These are phyloP conservation scores for Globisporangium cederbergense DNA, from an alignment of 352 stramenopile genomes.

Conservation along the genomic window DNA sequence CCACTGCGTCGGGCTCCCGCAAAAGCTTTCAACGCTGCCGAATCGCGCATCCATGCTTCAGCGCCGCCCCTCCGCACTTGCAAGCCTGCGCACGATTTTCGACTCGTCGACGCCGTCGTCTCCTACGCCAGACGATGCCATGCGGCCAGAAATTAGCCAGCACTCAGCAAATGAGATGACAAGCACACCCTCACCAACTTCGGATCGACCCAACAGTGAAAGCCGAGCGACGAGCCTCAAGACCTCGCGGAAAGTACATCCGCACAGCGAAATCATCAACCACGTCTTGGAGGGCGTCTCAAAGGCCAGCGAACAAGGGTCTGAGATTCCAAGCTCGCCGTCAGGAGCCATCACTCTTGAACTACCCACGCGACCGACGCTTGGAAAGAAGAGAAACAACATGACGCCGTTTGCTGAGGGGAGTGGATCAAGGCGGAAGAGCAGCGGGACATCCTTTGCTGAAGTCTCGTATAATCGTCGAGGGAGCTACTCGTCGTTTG, in stretches of 20 bases:
- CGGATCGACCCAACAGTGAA: not conserved
- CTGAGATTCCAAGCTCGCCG: not conserved
- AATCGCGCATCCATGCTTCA: not conserved
- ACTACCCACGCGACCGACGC: not conserved
- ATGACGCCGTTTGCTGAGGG: not conserved
- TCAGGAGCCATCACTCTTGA: not conserved
- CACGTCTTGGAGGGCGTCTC: not conserved
- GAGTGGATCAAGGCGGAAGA: not conserved
- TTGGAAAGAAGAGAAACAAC: not conserved
- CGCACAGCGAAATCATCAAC: not conserved
- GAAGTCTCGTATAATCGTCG: conserved; percentile 11
- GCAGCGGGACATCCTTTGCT: not conserved
- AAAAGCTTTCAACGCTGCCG: conserved; percentile 1
- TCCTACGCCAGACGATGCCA: not conserved
- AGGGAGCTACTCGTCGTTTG: conserved; percentile 27
- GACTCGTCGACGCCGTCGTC: not conserved
- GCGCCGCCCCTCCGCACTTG: conserved; percentile 2
- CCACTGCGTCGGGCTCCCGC: not conserved
- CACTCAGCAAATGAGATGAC: not conserved
- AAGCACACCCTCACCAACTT: no score
- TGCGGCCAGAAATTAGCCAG: not conserved
- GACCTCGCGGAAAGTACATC: conserved; percentile 1
- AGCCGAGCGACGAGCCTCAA: not conserved
- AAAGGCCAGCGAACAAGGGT: not conserved
- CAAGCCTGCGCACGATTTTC: conserved; percentile 5